phyloP scores from a whole-genome alignment of 805 yeast genomes.

The Lachancea cidri region DNA sequence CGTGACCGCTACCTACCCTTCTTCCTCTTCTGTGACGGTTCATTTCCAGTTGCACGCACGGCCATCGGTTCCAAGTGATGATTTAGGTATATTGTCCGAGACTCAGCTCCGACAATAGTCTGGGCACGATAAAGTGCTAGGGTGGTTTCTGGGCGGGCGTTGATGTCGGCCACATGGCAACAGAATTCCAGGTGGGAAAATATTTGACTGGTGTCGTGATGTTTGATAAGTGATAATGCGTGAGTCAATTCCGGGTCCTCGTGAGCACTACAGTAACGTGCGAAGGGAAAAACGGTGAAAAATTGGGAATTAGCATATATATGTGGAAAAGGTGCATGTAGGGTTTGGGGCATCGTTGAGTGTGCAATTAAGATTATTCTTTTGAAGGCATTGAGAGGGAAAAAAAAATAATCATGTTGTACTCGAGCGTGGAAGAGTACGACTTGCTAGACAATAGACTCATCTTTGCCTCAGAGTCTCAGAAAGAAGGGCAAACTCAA shows the following conservation, averaged over 20 bases:
- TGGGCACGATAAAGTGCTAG: background rate
- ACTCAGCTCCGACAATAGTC: background rate
- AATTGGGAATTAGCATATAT: background rate
- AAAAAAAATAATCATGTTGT: background rate
- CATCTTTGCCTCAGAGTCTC: background rate
- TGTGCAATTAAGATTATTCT: background rate
- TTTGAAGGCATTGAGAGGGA: background rate
- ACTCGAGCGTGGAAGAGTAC: conserved; percentile 3
- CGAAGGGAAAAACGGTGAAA: background rate
- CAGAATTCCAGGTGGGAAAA: background rate
- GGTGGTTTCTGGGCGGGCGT: background rate
- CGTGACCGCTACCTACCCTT: too few relatives aligned
- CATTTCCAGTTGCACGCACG: background rate
- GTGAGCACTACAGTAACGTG: background rate
- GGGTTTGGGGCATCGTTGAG: background rate
- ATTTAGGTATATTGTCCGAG: background rate
- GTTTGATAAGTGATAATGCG: background rate
- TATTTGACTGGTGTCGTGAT: background rate
- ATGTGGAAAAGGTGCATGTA: background rate
- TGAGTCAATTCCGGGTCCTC: background rate
- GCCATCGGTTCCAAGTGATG: background rate
- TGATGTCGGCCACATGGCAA: background rate
- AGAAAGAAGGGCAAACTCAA: background rate
- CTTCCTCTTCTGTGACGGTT: too few relatives aligned
- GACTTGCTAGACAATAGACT: conserved; percentile 1